Conservation (phyloP, 2,329 filamentous ascomycete species). For the Dactylellina haptotyla region DNA sequence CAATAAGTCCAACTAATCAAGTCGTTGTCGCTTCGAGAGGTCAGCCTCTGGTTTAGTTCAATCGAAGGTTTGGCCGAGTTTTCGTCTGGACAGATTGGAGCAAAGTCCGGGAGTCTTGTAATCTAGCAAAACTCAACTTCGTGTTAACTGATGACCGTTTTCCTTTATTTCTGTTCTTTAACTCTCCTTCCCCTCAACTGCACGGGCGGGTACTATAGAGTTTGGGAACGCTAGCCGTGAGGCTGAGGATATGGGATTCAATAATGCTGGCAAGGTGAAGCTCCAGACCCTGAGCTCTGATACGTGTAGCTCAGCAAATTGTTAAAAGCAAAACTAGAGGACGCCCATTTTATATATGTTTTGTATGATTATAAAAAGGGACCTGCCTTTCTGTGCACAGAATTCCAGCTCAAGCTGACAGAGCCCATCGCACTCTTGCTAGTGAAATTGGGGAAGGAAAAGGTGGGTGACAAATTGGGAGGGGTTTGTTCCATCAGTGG, state of each 20-base stretch:
- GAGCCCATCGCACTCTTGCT: background rate
- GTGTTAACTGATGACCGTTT: background rate
- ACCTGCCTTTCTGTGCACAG: conserved; percentile 5
- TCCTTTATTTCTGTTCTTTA: background rate
- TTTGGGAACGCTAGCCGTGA: background rate
- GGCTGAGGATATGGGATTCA: conserved; percentile 20
- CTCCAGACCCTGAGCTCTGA: conserved; percentile 14
- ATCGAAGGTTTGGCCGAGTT: conserved; percentile 13
- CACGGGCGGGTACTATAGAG: background rate
- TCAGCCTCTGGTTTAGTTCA: conserved; percentile 32
- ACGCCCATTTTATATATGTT: too few species aligned
- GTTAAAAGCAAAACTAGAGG: too few species aligned
- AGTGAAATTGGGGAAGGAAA: conserved; percentile 34
- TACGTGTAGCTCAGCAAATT: background rate
- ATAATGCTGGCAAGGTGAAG: conserved; percentile 7
- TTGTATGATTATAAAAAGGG: too few species aligned
- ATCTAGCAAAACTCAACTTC: background rate
- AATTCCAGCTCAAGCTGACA: background rate
- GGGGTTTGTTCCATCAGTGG: background rate
- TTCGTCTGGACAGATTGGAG: background rate
- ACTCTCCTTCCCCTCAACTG: too few species aligned
- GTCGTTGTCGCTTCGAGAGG: conserved; percentile 28
- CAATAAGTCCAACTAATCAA: background rate
- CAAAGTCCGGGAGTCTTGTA: background rate
- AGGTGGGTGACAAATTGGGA: conserved; percentile 12